These are phyloP conservation scores for Penicillium taxi DNA, from an alignment of 495 filamentous ascomycete species.

Conservation along the genomic window DNA sequence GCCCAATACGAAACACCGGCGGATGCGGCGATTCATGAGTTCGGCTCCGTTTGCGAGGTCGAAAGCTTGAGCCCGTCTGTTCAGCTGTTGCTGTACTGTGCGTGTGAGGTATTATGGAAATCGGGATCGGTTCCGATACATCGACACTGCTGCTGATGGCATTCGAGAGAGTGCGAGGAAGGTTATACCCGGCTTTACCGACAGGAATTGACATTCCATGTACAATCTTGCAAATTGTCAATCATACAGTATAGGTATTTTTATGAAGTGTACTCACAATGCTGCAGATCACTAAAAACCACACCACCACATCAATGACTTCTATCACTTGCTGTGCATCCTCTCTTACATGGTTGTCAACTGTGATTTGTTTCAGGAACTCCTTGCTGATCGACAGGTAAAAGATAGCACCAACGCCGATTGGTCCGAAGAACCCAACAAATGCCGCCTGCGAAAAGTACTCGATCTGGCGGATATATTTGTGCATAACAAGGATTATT, in stretches of 20 bases:
- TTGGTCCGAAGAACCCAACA: conserved; percentile 89
- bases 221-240: conserved; percentile 50
- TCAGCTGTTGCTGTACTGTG: conserved; percentile 33
- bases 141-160: conserved; percentile 37
- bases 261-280: conserved; percentile 53
- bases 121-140: conserved; percentile 26
- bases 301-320: conserved; percentile 62
- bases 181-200: conserved; percentile 71
- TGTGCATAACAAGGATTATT: conserved; percentile 64
- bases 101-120: conserved; percentile 20
- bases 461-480: conserved; percentile 73
- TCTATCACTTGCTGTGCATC: conserved; percentile 61
- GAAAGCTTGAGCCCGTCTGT: conserved; percentile 9
- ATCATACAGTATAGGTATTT: conserved; percentile 5
- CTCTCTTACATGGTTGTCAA: conserved; percentile 51
- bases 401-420: conserved; percentile 85
- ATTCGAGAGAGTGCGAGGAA: conserved; percentile 68
- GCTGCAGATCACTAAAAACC: conserved; percentile 81
- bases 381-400: conserved; percentile 76
- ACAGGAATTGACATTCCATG: conserved; percentile 81
- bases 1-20: conserved; percentile 45
- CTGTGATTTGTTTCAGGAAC: conserved; percentile 47
- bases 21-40: conserved; percentile 26
- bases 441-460: conserved; percentile 66
- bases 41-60: conserved; percentile 20